Evolutionary conservation across 1,284 basidiomycete genomes (phyloP).

Genomic region (Porogramme epimiltina): DNA sequence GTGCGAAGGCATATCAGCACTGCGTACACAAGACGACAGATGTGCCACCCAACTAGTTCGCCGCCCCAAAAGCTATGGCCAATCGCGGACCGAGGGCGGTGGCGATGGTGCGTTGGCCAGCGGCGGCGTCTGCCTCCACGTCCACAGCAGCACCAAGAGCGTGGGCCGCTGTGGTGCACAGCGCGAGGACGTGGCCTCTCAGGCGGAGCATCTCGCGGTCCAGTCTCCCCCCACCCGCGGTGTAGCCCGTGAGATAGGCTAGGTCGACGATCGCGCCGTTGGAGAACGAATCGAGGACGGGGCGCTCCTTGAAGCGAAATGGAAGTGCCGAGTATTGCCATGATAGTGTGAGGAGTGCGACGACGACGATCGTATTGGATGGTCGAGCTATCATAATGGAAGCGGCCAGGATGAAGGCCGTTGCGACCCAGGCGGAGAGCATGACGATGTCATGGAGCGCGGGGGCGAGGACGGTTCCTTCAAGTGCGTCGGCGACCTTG

Average conservation of each 20-base stretch:
- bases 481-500: conserved; percentile 15
- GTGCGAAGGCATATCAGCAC: background rate
- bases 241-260: conserved; percentile 11
- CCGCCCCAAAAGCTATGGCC: conserved; percentile 7
- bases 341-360: conserved; percentile 7
- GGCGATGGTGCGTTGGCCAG: conserved; percentile 15
- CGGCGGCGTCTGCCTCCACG: conserved; percentile 9
- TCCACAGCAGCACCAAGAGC: conserved; percentile 17
- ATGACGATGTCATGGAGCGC: conserved; percentile 2
- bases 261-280: conserved; percentile 16
- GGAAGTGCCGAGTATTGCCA: conserved; percentile 18
- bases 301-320: conserved; percentile 12
- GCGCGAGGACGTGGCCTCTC: conserved; percentile 11
- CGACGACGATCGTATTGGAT: background rate
- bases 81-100: conserved; percentile 7
- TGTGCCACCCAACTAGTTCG: conserved; percentile 7
- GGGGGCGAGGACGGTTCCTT: conserved; percentile 16
- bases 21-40: background rate
- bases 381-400: background rate
- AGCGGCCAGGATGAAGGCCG: background rate
- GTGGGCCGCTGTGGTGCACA: conserved; percentile 15
- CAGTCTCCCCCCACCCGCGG: conserved; percentile 8
- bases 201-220: background rate
- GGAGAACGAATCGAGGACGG: conserved; percentile 13
- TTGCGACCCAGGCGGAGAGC: conserved; percentile 3